Conservation (phyloP, 352 stramenopile species). For the Elongisporangium prolatum region DNA sequence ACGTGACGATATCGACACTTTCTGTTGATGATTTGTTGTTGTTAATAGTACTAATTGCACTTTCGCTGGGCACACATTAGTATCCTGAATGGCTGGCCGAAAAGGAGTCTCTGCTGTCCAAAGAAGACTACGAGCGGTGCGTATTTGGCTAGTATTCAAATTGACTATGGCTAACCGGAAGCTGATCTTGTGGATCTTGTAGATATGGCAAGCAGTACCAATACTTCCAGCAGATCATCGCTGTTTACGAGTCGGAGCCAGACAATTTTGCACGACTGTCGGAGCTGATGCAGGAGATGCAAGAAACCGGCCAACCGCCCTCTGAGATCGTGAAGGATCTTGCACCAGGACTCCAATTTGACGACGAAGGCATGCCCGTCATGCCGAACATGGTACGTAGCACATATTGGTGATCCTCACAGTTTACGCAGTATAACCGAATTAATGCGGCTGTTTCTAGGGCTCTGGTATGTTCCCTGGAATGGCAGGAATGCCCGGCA, state of each 20-base stretch:
- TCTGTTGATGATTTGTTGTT: background rate
- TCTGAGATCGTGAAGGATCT: conserved; percentile 98
- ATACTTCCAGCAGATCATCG: conserved; percentile 96
- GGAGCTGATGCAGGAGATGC: conserved; percentile 97
- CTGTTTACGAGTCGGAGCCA: conserved; percentile 96
- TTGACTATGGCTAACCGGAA: background rate
- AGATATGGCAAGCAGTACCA: conserved; percentile 96
- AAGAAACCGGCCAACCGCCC: conserved; percentile 92
- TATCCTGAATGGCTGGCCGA: conserved; percentile 97
- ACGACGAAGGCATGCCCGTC: conserved; percentile 95
- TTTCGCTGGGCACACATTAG: conserved; percentile 24
- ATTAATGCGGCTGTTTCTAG: conserved; percentile 18
- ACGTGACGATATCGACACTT: conserved; percentile 2
- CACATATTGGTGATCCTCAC: background rate
- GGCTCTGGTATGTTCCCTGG: conserved; percentile 72
- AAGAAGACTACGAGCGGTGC: conserved; percentile 90
- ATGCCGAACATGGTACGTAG: conserved; percentile 90
- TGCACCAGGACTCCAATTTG: conserved; percentile 94
- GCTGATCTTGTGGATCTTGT: background rate
- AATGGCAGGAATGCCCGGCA: conserved; percentile 79
- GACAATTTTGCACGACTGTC: conserved; percentile 94
- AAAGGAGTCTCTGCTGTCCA: conserved; percentile 85
- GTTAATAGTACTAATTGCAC: background rate
- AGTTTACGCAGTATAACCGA: background rate
- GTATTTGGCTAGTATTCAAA: background rate